phyloP scores from a whole-genome alignment of 2,329 filamentous ascomycete genomes.

The Hirsutella thompsonii region DNA sequence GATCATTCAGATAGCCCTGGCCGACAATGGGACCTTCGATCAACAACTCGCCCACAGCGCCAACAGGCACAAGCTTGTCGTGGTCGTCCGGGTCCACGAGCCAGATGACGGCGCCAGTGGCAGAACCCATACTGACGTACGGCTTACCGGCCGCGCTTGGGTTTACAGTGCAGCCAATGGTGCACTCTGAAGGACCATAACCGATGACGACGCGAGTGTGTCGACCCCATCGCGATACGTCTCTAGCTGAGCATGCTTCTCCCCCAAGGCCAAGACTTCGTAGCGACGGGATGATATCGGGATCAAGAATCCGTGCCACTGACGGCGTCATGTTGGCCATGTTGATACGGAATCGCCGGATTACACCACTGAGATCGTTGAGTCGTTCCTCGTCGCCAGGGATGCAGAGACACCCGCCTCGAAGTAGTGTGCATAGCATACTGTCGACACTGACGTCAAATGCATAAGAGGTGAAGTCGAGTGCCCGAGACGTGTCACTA shows the following conservation, averaged over 20 bases:
- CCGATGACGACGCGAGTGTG: background rate
- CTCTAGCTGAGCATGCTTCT: background rate
- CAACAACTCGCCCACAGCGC: background rate
- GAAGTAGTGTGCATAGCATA: background rate
- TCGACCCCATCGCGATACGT: too few species aligned
- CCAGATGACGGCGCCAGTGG: background rate
- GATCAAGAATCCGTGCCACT: background rate
- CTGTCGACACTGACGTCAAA: background rate
- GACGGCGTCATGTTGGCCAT: background rate
- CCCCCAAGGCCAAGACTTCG: background rate
- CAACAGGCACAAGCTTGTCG: background rate
- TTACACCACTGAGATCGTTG: background rate
- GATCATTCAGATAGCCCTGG: background rate
- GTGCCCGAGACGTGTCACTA: background rate
- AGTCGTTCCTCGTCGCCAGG: background rate
- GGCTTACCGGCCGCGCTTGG: background rate
- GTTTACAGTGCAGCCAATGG: background rate
- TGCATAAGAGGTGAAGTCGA: background rate
- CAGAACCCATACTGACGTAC: background rate
- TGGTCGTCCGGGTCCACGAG: background rate
- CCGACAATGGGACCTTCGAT: background rate
- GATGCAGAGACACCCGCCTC: background rate
- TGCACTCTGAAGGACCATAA: background rate
- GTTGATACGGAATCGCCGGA: background rate
- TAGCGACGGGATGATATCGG: background rate